phyloP scores from a whole-genome alignment of 192 early-diverging fungal genomes.

The Coemansia sp. region DNA sequence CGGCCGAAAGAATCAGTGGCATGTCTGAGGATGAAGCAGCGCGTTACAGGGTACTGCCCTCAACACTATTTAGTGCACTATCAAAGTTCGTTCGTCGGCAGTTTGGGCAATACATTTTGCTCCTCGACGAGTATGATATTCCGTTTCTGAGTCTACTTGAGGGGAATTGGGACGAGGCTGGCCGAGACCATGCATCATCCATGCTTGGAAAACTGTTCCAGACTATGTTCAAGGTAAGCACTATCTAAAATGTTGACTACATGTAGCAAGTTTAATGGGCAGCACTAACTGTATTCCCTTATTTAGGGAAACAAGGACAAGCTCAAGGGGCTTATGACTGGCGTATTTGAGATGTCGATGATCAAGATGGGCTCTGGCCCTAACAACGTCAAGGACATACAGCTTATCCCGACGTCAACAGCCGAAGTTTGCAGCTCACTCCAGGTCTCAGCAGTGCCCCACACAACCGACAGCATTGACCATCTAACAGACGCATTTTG shows the following conservation, averaged over 20 bases:
- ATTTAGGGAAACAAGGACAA: slow-evolving; percentile 16
- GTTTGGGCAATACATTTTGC: slow-evolving; percentile 34
- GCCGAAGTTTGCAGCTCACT: not conserved
- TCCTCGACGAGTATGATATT: slow-evolving; percentile 48
- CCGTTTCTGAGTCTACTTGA: slow-evolving; percentile 27
- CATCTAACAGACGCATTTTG: not conserved
- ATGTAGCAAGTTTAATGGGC: not conserved
- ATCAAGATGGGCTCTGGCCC: slow-evolving; percentile 9
- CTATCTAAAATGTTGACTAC: not conserved
- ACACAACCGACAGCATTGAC: not conserved
- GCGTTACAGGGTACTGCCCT: not conserved
- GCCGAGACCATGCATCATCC: slow-evolving; percentile 10
- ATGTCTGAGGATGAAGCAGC: not conserved
- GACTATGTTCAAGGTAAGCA: slow-evolving; percentile 42
- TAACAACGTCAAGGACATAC: not conserved
- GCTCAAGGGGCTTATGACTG: slow-evolving; percentile 29
- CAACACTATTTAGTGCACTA: slow-evolving; percentile 15
- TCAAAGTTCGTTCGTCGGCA: slow-evolving; percentile 11
- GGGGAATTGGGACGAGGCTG: slow-evolving; percentile 19
- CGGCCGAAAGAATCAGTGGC: not conserved
- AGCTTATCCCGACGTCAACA: not conserved
- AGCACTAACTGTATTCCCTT: not conserved
- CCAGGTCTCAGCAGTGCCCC: not conserved
- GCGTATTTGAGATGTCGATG: slow-evolving; percentile 40
- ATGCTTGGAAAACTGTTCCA: slow-evolving; percentile 27